These are phyloP conservation scores for Ganoderma leucocontextum DNA, from an alignment of 1,284 basidiomycete species.

Conservation along the genomic window DNA sequence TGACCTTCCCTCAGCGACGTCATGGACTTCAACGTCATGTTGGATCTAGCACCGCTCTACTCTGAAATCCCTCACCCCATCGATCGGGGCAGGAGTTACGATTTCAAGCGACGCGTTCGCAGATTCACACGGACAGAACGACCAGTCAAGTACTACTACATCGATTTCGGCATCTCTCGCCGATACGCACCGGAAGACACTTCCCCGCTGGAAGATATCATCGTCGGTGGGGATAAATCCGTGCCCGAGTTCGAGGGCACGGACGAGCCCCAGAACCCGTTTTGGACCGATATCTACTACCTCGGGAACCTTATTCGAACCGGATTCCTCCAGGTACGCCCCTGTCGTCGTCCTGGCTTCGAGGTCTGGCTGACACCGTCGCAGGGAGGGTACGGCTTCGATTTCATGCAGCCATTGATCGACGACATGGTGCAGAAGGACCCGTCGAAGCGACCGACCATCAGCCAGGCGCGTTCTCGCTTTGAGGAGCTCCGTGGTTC, in stretches of 20 bases:
- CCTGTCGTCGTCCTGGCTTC: neutral
- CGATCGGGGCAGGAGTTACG: conserved; percentile 18
- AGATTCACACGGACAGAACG: conserved; percentile 38
- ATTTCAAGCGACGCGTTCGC: conserved; percentile 35
- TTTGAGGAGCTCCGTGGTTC: neutral
- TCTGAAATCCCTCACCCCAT: conserved; percentile 39
- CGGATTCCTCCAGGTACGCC: conserved; percentile 31
- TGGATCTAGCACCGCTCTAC: conserved; percentile 42
- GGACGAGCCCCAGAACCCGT: conserved; percentile 36
- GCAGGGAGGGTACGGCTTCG: conserved; percentile 34
- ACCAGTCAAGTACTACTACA: conserved; percentile 42
- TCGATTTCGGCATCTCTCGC: conserved; percentile 48
- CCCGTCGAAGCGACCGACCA: conserved; percentile 39
- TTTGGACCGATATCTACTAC: conserved; percentile 43
- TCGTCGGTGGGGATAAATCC: conserved; percentile 31
- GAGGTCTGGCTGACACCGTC: neutral
- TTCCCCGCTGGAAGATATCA: conserved; percentile 29
- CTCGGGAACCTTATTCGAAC: conserved; percentile 43
- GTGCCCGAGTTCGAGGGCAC: conserved; percentile 33
- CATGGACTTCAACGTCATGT: conserved; percentile 46
- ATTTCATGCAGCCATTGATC: conserved; percentile 43
- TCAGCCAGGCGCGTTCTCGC: conserved; percentile 18
- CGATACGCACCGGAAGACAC: conserved; percentile 22
- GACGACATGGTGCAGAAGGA: conserved; percentile 41
- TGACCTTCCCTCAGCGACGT: conserved; percentile 44